A percentile compares a stretch with the other conserved stretches of the same genome.
phyloP scores from a whole-genome alignment of 2,329 filamentous ascomycete species.

The Hymenotorrendiella dingleyae region DNA sequence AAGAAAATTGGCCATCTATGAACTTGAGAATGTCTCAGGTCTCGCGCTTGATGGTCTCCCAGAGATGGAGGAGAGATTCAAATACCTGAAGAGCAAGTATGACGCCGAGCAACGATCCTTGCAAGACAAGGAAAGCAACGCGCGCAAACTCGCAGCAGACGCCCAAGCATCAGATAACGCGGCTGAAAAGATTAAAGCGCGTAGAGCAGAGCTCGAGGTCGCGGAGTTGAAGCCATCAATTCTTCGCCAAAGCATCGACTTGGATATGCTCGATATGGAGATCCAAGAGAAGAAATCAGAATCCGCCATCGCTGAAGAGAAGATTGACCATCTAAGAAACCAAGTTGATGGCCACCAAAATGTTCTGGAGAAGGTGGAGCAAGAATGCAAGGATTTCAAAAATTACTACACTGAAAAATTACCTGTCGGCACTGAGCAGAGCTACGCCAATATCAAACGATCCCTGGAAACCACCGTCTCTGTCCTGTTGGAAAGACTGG shows the following conservation, averaged over 20 bases:
- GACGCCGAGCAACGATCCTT: not conserved
- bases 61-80: not conserved
- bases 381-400: not conserved
- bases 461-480: constrained; percentile 1
- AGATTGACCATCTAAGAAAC: not conserved
- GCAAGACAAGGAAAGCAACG: not conserved
- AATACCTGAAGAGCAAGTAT: not conserved
- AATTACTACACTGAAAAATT: not conserved
- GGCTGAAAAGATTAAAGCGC: constrained; percentile 1
- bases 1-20: not conserved
- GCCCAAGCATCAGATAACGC: not conserved
- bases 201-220: constrained; percentile 6
- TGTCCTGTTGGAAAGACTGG: constrained; percentile 1
- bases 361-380: not conserved
- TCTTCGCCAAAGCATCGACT: not conserved
- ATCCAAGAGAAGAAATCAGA: constrained; percentile 1
- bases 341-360: not conserved
- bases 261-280: not conserved
- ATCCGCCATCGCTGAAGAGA: not conserved
- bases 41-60: not conserved
- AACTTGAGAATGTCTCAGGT: not conserved
- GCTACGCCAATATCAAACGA: not conserved
- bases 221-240: constrained; percentile 3
- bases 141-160: not conserved
- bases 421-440: not conserved